Percentiles rank a stretch among this genome's conserved stretches.
phyloP scores from a whole-genome alignment of 2,329 filamentous ascomycete species.

The Ceratocystis cubensis region DNA sequence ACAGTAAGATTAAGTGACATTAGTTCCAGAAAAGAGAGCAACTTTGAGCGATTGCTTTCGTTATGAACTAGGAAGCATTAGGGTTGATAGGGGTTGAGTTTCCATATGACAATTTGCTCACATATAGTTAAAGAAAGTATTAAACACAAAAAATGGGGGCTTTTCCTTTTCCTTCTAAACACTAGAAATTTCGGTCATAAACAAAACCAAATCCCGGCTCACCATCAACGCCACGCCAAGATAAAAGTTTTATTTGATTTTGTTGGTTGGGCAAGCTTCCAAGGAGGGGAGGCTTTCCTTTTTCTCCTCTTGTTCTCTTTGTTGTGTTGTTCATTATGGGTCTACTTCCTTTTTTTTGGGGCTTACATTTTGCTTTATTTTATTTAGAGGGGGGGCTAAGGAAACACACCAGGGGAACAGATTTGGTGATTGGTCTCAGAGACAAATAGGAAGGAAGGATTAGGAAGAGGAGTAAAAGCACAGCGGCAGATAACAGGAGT shows the following conservation, averaged over 20 bases:
- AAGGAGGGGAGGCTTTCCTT: background rate
- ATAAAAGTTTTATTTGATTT: constrained; percentile 1
- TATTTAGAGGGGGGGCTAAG: too few species aligned
- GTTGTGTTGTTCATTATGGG: background rate
- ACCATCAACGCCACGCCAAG: background rate
- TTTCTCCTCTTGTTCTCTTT: background rate
- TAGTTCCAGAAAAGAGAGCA: too few species aligned
- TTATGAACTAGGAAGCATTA: too few species aligned
- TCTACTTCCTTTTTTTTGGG: background rate
- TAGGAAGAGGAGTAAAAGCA: background rate
- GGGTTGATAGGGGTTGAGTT: too few species aligned
- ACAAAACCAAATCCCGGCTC: background rate
- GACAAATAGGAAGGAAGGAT: background rate
- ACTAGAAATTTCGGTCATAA: background rate
- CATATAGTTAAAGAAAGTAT: background rate
- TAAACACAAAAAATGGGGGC: background rate
- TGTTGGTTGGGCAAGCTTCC: background rate
- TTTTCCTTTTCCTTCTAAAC: background rate
- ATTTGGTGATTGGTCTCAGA: too few species aligned
- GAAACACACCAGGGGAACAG: too few species aligned
- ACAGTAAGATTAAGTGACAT: too few species aligned
- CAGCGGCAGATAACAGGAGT: background rate
- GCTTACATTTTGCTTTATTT: background rate
- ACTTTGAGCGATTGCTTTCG: too few species aligned
- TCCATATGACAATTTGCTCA: too few species aligned